These are phyloP conservation scores for Magnolia sinica DNA, from an alignment of 164 flowering plant genomes.

Conservation along the genomic window DNA sequence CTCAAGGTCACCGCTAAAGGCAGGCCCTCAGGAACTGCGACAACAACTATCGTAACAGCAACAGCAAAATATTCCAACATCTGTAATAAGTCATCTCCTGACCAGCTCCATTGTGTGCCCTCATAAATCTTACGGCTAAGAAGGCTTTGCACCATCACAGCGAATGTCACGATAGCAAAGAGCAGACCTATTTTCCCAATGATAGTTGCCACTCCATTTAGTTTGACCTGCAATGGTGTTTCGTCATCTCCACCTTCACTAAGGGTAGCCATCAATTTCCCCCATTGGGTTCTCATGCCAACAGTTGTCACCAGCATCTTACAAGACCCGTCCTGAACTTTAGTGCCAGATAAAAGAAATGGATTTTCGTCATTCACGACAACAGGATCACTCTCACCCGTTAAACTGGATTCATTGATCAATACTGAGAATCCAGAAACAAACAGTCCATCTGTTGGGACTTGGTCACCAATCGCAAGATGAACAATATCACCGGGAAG, in stretches of 20 bases:
- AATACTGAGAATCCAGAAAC: conserved; percentile 74
- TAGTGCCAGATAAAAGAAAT: conserved; percentile 91
- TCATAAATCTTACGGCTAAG: conserved; percentile 53
- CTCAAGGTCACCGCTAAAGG: conserved; percentile 95
- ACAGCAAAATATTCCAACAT: conserved; percentile 85
- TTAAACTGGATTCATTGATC: conserved; percentile 89
- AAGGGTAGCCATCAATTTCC: conserved; percentile 93
- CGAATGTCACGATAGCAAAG: conserved; percentile 90
- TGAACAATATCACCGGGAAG: conserved; percentile 95
- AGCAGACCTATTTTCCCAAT: conserved; percentile 89
- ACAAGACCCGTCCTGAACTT: conserved; percentile 95
- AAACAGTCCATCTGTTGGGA: conserved; percentile 95
- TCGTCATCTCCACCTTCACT: conserved; percentile 98
- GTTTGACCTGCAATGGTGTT: conserved; percentile 94
- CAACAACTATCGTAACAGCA: conserved; percentile 96
- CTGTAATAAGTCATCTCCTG: conserved; percentile 76
- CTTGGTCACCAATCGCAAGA: conserved; percentile 88
- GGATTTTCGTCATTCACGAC: conserved; percentile 56
- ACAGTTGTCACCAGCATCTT: conserved; percentile 95
- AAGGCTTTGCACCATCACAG: conserved; percentile 79
- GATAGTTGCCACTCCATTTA: conserved; percentile 90
- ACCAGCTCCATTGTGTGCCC: conserved; percentile 71
- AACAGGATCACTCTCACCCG: conserved; percentile 91
- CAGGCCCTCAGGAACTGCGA: conserved; percentile 95
- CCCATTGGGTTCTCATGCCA: conserved; percentile 99